Conservation (phyloP, 2,329 filamentous ascomycete genomes). For the Ophiognomonia clavigignenti-juglandacearum region DNA sequence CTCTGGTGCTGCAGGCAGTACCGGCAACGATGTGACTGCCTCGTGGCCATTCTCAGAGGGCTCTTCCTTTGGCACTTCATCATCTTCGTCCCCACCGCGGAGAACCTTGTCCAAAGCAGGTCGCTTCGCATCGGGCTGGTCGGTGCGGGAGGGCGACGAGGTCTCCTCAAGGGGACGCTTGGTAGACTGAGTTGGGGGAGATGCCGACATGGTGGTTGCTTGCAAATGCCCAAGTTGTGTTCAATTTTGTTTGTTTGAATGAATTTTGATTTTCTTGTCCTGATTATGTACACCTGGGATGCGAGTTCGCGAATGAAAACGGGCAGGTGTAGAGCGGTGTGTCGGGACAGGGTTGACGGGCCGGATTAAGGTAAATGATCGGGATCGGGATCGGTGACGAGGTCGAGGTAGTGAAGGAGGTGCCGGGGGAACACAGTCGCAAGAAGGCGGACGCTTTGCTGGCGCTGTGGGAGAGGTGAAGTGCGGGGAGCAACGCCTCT, state of each 20-base stretch:
- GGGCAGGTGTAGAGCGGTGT: conserved; percentile 75
- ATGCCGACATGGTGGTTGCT: conserved; percentile 65
- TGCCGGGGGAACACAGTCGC: conserved; percentile 10
- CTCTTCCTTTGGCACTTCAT: conserved; percentile 50
- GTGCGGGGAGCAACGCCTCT: conserved; percentile 21
- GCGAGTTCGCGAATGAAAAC: conserved; percentile 79
- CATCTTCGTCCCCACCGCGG: conserved; percentile 64
- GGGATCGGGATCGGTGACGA: conserved; percentile 2
- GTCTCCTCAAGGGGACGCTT: conserved; percentile 97
- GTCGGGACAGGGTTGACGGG: conserved; percentile 31
- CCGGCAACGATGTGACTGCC: conserved; percentile 21
- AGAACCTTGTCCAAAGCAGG: conserved; percentile 90
- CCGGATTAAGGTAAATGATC: conserved; percentile 14
- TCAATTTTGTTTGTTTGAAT: conserved; percentile 48
- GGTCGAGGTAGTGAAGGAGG: conserved; percentile 12
- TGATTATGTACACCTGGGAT: conserved; percentile 75
- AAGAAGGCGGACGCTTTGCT: conserved; percentile 10
- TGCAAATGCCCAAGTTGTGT: conserved; percentile 23
- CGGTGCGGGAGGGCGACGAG: conserved; percentile 86
- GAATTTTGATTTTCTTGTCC: conserved; percentile 31
- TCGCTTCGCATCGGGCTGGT: conserved; percentile 95
- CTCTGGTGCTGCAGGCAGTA: conserved; percentile 31
- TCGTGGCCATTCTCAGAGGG: conserved; percentile 31
- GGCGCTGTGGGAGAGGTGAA: conserved; percentile 28
- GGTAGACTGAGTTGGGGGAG: conserved; percentile 61